Base-by-base conservation (phyloP, 129 eudicot species). In the Flaveria linearis region DNA sequence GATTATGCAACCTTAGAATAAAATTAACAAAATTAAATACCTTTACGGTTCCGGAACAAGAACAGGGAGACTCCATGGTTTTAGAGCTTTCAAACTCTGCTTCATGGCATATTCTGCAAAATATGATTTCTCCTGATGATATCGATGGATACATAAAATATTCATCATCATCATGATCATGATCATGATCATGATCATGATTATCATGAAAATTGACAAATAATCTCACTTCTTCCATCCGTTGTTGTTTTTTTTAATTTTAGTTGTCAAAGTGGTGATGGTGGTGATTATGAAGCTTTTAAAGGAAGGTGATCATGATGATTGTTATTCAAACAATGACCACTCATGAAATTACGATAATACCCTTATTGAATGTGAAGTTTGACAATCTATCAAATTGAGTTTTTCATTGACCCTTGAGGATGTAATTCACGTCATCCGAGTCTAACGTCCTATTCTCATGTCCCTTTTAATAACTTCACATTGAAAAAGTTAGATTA, bases 71-170 rank as follows among this genome's bases (percentile, higher is more conserved):
- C 25, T 57, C 77, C 41, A 73, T 57, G 42, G 25, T 3, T 58
- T 41, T 73, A 42, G 77, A 57, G 56, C 77, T 73, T 73, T 73
- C 77, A 73, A 73, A 73, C 77, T 73, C 77, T 73, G 77, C 51
- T 73, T 73, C 77, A 58, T 73, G 77, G 2, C 68, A 73, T 41
- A 73, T 73, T 73, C 77, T 73, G 47, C 77, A 73, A 58, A 28
- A 56, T 42, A 73, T 42, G 0, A 57, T 55, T 14, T 73, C 77
- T 58, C 42, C 55, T 73, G 77, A 42, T 39, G 77, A 42, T 41
- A 42, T 58, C 14, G 68, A 73, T 73, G 77, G 18, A 58, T 73
- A 73, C 55, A 56, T n/a, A 68, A 58, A 17, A 58, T 57, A 41
- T 12, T 73, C 43, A 73, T 73, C 56, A 72, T 72, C 28, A 25